Evolutionary conservation across 179 eudicot genomes (phyloP), one percentile per base, ranked within the genome.

Genomic region (Nepenthes alata): DNA sequence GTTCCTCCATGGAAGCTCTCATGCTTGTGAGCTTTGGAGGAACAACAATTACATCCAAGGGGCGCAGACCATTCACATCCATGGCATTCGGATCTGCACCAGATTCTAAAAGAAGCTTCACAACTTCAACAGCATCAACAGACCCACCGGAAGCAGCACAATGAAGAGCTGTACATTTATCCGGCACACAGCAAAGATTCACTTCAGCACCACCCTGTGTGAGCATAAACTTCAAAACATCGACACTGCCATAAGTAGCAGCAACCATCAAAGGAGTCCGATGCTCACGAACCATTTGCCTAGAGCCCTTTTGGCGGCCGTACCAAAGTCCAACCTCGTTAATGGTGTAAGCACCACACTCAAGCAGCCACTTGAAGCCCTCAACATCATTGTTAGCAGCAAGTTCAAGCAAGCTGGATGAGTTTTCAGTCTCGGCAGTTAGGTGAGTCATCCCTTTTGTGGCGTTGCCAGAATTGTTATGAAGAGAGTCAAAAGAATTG

Each of bases 191-290:
- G 7, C 71, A 62, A 34, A 65, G 61, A 58, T 84, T 81, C 10
- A 84, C 68, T 68, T 84, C 86, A 55, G 62, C 74, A 60, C 67
- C 70, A 41, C 80, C 72, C 12, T 64, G 66, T 2, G 81, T 58
- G 35, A 77, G 60, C 5, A 84, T 64, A 5, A 81, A 59, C 73
- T 74, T 77, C 67, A 84, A 58, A 13, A 84, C 84, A 75, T 74
- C 79, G 44, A 79, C 51, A 66, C 84, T 81, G 3, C 86, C 89
- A 62, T 81, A 84, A 47, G 77, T 79, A 59, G 89, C 83, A 67
- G 89, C 84, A 69, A 84, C 79, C 89, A 84, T 84, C 44, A 84
- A 62, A 1, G 89, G 89, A 34, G 89, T 84, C 7, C 86, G 68
- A 37, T 76, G 79, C 72, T 84, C 82, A 6, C 63, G 76, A 45